Evolutionary conservation across 164 flowering plant genomes (phyloP), one percentile per base, ranked within the genome.

Genomic region (Platanus orientalis): DNA sequence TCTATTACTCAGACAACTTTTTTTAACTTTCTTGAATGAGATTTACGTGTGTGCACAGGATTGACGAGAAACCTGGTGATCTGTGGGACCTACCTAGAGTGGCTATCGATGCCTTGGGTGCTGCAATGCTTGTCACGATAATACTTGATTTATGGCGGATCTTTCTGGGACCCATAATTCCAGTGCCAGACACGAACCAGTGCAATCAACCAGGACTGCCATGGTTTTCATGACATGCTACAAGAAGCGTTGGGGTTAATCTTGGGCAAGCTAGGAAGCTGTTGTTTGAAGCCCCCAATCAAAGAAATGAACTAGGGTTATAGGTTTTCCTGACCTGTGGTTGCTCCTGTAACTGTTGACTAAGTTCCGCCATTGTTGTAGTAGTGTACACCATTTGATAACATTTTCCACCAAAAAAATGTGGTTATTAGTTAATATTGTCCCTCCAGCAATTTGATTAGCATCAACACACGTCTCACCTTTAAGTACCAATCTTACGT

Each of bases 61-160:
- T 94, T 57, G 97, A 88, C 68, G 99, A 91, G 84, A 84, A 86
- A 68, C 81, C 82, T 11, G 80, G 85, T 7, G 81, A 82, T 60
- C 59, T 49, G 12, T 91, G 98, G 98, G 91, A 88, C 71, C 70
- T 94, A 20, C 79, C 87, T 0, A 79, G 97, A 66, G 98, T 91
- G 62, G 96, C 96, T 27, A 71, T 94, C 51, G 96, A 90, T 81
- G 84, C 96, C 1, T 75, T 93, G 57, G 97, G 94, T 25, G 97
- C 97, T 61, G 96, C 95, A 24, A 93, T 93, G 98, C 83, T 91
- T 29, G 97, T 93, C 19, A 93, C 97, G 0, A 91, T 94, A 50
- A 75, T 94, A 67, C 92, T 91, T 47, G 99, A 94, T 76, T 74
- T 88, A 42, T 90, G 97, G 99, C 89, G 99, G 50, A 73, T 90